Percentiles rank a stretch among this genome's conserved stretches.
Conservation (phyloP, 129 eudicot genomes). For the Pulicaria dysenterica region DNA sequence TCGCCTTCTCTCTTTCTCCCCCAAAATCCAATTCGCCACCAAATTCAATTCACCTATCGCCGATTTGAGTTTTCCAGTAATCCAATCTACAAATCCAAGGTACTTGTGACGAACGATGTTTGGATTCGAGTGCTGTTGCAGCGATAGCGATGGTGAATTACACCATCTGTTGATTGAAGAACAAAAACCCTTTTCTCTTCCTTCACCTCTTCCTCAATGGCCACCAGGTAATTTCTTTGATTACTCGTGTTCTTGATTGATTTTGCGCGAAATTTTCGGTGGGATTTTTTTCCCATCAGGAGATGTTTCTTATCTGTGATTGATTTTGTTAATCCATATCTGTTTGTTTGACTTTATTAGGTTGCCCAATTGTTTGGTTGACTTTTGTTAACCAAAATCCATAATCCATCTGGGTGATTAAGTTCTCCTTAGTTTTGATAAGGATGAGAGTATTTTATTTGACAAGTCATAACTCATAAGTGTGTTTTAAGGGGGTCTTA, state of each 20-base stretch:
- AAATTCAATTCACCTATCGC: background rate
- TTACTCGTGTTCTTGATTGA: constrained; percentile 3
- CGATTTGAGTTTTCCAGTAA: background rate
- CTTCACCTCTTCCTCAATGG: constrained; percentile 86
- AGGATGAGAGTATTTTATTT: background rate
- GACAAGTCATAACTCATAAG: too few species aligned
- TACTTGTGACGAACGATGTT: constrained; percentile 35
- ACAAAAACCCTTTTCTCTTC: constrained; percentile 59
- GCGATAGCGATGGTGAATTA: constrained; percentile 42
- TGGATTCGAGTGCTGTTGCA: constrained; percentile 59
- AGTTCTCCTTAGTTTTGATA: background rate
- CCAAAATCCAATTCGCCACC: constrained; percentile 14
- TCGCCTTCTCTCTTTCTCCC: constrained; percentile 27
- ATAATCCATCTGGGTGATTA: background rate
- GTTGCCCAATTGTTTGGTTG: constrained; percentile 5
- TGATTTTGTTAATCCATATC: background rate
- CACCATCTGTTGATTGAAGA: constrained; percentile 23
- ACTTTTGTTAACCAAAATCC: background rate
- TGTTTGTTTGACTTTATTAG: constrained; percentile 16
- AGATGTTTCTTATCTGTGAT: background rate
- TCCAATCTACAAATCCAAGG: constrained; percentile 9
- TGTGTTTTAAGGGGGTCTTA: background rate
- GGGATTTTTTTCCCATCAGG: constrained; percentile 4
- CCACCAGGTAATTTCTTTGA: constrained; percentile 60
- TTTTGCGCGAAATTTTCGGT: constrained; percentile 11